These are phyloP conservation scores for Diaporthe batatas DNA, from an alignment of 2,329 filamentous ascomycete genomes.

Conservation along the genomic window DNA sequence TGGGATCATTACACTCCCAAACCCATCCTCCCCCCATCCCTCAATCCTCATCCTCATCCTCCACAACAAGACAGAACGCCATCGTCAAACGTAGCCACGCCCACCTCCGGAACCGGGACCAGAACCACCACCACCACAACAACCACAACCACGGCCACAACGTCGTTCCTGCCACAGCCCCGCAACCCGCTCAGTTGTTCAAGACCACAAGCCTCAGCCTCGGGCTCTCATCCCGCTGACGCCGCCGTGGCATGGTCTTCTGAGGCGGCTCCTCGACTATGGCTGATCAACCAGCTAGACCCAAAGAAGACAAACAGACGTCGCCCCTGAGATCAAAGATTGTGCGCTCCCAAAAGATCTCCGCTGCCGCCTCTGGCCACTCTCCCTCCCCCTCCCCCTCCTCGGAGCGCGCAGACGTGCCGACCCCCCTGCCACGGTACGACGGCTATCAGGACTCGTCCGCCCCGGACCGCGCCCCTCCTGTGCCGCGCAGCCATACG, in stretches of 20 bases:
- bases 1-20: slow-evolving; percentile 3
- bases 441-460: slow-evolving; percentile 50
- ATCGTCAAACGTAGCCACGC: no score
- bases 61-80: neutral
- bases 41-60: neutral
- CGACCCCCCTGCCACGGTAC: slow-evolving; percentile 39
- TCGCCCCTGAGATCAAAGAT: slow-evolving; percentile 60
- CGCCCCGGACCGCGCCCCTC: slow-evolving; percentile 52
- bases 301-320: slow-evolving; percentile 47
- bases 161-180: neutral
- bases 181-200: neutral
- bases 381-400: slow-evolving; percentile 22
- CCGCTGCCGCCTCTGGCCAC: slow-evolving; percentile 52
- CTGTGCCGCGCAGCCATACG: slow-evolving; percentile 69
- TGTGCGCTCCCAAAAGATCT: slow-evolving; percentile 68
- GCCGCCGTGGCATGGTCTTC: slow-evolving; percentile 47
- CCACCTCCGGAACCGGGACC: no score
- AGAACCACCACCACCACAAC: neutral
- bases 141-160: neutral
- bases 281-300: slow-evolving; percentile 56
- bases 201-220: neutral
- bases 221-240: slow-evolving; percentile 35
- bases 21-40: neutral
- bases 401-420: slow-evolving; percentile 27
- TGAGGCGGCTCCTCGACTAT: slow-evolving; percentile 51